A percentile compares a stretch with the other conserved stretches of the same genome.
Conservation (phyloP, 768 basidiomycete genomes). For the Boletus coccyginus region DNA sequence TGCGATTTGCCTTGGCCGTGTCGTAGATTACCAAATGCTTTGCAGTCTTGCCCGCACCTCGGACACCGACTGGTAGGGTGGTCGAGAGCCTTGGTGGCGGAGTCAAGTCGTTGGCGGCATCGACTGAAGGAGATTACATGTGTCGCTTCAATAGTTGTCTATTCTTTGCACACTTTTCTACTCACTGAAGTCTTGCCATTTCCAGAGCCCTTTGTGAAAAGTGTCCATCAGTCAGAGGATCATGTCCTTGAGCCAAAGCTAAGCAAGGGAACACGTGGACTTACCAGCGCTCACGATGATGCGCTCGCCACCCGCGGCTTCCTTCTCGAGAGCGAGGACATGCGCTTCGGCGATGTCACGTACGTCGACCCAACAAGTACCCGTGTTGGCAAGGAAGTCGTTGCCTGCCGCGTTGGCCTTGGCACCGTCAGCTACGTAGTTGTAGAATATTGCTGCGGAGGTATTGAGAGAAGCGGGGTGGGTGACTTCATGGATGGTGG, state of each 20-base stretch:
- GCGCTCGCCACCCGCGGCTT: conserved; percentile 54
- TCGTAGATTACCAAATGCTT: conserved; percentile 31
- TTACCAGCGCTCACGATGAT: conserved; percentile 47
- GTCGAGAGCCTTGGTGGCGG: conserved; percentile 32
- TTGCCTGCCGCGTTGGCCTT: conserved; percentile 22
- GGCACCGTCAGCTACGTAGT: conserved; percentile 27
- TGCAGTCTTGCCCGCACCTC: conserved; percentile 30
- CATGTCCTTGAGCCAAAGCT: not conserved
- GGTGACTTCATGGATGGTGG: conserved; percentile 43
- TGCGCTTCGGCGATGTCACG: conserved; percentile 57
- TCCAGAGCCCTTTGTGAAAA: conserved; percentile 20
- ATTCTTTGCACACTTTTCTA: not conserved
- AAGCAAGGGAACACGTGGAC: not conserved
- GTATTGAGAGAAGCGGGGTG: conserved; percentile 37
- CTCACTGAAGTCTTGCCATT: conserved; percentile 34
- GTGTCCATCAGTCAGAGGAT: not conserved
- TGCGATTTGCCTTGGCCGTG: conserved; percentile 35
- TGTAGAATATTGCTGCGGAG: conserved; percentile 36
- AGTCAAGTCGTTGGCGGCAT: conserved; percentile 34
- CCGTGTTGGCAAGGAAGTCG: conserved; percentile 22
- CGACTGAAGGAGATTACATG: conserved; percentile 25
- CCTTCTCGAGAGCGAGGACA: conserved; percentile 46
- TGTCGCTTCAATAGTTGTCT: not conserved
- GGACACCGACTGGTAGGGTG: conserved; percentile 32
- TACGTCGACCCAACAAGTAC: conserved; percentile 46